Evolutionary conservation across 352 stramenopile genomes (phyloP).

Genomic region (Phytopythium delawarense): DNA sequence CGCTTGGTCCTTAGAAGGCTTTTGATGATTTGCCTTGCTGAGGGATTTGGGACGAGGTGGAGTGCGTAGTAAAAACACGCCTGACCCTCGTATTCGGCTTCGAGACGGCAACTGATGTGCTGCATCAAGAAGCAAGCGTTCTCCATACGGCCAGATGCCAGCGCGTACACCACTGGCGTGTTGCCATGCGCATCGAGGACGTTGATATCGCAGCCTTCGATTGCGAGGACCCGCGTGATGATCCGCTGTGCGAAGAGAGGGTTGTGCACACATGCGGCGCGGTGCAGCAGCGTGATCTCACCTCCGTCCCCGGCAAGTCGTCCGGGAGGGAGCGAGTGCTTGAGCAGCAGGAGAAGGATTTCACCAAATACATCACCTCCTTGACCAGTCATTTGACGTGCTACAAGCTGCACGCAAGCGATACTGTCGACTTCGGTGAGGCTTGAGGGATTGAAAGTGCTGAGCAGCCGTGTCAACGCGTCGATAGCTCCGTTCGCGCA

Average conservation of each 20-base stretch:
- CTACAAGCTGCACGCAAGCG: constrained; percentile 12
- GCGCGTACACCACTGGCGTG: constrained; percentile 42
- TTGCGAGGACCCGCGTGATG: constrained; percentile 22
- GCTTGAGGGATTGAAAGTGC: background rate
- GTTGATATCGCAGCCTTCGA: constrained; percentile 34
- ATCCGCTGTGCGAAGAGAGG: constrained; percentile 11
- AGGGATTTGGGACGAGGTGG: constrained; percentile 48
- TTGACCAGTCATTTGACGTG: constrained; percentile 15
- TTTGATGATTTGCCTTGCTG: constrained; percentile 34
- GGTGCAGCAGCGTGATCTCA: constrained; percentile 46
- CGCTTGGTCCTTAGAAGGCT: constrained; percentile 25
- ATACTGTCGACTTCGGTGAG: background rate
- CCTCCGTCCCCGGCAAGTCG: constrained; percentile 45
- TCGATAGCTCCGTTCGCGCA: constrained; percentile 29
- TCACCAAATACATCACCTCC: constrained; percentile 21
- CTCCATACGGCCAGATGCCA: constrained; percentile 24
- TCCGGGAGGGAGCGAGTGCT: constrained; percentile 21
- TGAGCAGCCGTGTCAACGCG: constrained; percentile 41
- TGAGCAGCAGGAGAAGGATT: constrained; percentile 41
- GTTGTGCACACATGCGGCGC: constrained; percentile 37
- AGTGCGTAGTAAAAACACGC: constrained; percentile 54
- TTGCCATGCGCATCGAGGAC: constrained; percentile 48
- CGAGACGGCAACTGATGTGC: constrained; percentile 19
- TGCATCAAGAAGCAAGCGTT: constrained; percentile 41
- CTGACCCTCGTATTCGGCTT: constrained; percentile 67